Conservation (phyloP, 352 stramenopile species). For the Globisporangium iwayamae region DNA sequence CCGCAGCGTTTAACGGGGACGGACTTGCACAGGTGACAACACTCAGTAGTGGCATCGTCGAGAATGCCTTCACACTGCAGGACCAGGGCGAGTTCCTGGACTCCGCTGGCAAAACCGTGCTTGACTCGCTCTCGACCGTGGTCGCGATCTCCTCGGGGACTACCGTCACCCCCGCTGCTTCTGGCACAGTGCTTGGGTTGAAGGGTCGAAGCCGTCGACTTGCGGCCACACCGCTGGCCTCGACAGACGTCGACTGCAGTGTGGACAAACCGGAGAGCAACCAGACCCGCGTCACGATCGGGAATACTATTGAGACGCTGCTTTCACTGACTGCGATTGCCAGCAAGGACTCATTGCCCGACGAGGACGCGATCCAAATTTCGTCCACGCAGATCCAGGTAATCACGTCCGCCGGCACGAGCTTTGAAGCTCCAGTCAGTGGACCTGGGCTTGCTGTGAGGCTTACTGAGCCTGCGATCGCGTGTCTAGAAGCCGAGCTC, state of each 20-base stretch:
- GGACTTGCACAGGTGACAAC: slow-evolving; percentile 34
- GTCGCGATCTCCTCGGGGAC: slow-evolving; percentile 22
- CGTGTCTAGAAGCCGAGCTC: slow-evolving; percentile 42
- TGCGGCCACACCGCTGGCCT: not conserved
- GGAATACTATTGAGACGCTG: slow-evolving; percentile 39
- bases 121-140: slow-evolving; percentile 42
- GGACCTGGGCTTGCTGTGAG: slow-evolving; percentile 26
- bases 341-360: slow-evolving; percentile 42
- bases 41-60: slow-evolving; percentile 37
- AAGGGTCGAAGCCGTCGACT: slow-evolving; percentile 14
- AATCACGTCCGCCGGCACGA: slow-evolving; percentile 32
- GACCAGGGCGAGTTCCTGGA: slow-evolving; percentile 38
- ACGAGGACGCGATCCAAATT: slow-evolving; percentile 32
- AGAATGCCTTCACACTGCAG: slow-evolving; percentile 41
- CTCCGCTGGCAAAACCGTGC: slow-evolving; percentile 32
- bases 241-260: slow-evolving; percentile 11
- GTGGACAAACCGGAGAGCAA: slow-evolving; percentile 17
- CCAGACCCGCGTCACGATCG: slow-evolving; percentile 21
- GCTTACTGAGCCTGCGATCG: slow-evolving; percentile 37
- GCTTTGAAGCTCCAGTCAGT: slow-evolving; percentile 2
- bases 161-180: not conserved
- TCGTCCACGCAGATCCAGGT: slow-evolving; percentile 28
- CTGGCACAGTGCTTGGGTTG: not conserved
- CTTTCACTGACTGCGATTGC: slow-evolving; percentile 48
- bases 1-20: slow-evolving; percentile 28